Evolutionary conservation across 1,284 basidiomycete species (phyloP).

Genomic region (Irpex rosettiformis): DNA sequence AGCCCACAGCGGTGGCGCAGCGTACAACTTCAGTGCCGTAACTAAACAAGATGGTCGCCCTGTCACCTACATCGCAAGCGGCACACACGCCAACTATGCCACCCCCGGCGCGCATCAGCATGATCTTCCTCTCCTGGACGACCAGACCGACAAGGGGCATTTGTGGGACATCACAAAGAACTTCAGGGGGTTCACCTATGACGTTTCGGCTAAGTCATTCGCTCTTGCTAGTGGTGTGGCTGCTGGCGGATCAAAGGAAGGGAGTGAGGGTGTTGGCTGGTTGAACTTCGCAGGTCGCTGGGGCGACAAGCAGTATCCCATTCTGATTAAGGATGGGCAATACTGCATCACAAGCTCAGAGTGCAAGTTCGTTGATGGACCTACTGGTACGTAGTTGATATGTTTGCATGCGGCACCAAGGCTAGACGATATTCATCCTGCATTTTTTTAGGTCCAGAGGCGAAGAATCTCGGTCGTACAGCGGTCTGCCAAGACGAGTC

Average conservation of each 20-base stretch:
- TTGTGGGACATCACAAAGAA: conserved; percentile 29
- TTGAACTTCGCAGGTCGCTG: conserved; percentile 26
- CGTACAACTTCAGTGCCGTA: conserved; percentile 26
- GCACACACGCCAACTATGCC: conserved; percentile 32
- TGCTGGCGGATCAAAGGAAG: conserved; percentile 17
- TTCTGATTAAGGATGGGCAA: conserved; percentile 23
- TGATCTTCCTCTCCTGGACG: conserved; percentile 20
- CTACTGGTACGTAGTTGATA: conserved; percentile 21
- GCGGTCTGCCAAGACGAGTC: conserved; percentile 24
- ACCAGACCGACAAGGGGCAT: conserved; percentile 21
- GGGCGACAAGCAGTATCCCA: conserved; percentile 29
- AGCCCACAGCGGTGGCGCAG: conserved; percentile 30
- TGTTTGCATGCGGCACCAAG: not conserved
- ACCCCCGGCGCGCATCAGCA: conserved; percentile 26
- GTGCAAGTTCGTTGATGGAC: conserved; percentile 25
- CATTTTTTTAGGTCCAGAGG: conserved; percentile 25
- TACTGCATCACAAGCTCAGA: conserved; percentile 21
- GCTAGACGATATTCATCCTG: too few relatives aligned
- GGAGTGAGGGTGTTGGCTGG: conserved; percentile 25
- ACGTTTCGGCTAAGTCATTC: conserved; percentile 21
- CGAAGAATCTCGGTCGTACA: conserved; percentile 27
- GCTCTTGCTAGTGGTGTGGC: conserved; percentile 23
- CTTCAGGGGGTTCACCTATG: conserved; percentile 30
- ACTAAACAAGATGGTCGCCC: conserved; percentile 21
- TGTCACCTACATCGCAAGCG: conserved; percentile 26